Evolutionary conservation across 2,329 filamentous ascomycete genomes (phyloP), one percentile per base, ranked within the genome.

Genomic region (Talaromyces islandicus): DNA sequence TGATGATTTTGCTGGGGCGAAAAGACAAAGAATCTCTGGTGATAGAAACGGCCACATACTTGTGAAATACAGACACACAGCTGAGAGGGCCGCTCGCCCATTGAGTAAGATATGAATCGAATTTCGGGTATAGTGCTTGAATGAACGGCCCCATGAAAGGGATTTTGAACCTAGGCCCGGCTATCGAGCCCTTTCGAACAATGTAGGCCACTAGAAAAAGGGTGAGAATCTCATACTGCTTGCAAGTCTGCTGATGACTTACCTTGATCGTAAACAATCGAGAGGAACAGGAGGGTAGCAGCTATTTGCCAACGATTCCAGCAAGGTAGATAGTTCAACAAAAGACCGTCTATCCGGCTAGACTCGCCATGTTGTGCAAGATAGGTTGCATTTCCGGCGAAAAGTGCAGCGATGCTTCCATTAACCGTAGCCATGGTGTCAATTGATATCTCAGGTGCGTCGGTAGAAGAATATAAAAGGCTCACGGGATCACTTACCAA

Each of bases 61-160:
- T 96, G 84, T 96, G 92, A 79, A 96, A 96, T 68, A 96, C 89
- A 2, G 91, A 96, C 62, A 96, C 92, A 71, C 92, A 96, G 80
- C 91, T 95, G 61, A 96, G 82, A 54, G 88, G 87, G n/a, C 90
- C 92, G 71, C 90, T 94, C 64, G 81, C 73, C 92, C 92, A 96
- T 80, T 96, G 94, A 61, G 81, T 85, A 69, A 91, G 81, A 76
- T 96, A 96, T 66, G 89, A 83, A 57, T 89, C 86, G 70, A 95
- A 96, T 69, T 90, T 90, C 52, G 92, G 92, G 73, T 95, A 85
- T 64, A 96, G 79, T 25, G 90, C 93, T 71, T 95, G 81, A 58
- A 96, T 80, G 73, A 96, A 96, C 7, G 92, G 92, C 5, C 92
- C 92, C 70, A 95, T 89, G 68, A 91, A 89, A 32, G 88, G 88